These are phyloP conservation scores for Apiospora koreana DNA, from an alignment of 2,329 filamentous ascomycete genomes.

Conservation along the genomic window DNA sequence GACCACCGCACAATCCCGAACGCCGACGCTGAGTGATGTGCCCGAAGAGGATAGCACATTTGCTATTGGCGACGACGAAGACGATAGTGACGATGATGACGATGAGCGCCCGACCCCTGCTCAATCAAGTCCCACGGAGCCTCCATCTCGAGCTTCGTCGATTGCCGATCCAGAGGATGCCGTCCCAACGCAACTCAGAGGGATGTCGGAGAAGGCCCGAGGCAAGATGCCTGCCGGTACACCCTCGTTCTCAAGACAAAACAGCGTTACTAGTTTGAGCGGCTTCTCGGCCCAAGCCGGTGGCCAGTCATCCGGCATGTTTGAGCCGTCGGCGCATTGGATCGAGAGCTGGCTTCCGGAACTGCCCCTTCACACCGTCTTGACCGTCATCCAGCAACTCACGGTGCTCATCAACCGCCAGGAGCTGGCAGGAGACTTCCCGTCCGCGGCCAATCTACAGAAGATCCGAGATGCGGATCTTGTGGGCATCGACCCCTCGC, in stretches of 20 bases:
- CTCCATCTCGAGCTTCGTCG: conserved; percentile 67
- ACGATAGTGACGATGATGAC: conserved; percentile 50
- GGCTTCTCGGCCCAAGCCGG: conserved; percentile 53
- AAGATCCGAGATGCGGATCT: conserved; percentile 64
- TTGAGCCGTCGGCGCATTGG: conserved; percentile 81
- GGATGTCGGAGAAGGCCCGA: conserved; percentile 96
- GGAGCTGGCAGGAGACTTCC: conserved; percentile 42
- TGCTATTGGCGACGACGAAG: conserved; percentile 85
- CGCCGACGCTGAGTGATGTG: conserved; percentile 63
- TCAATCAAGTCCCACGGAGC: conserved; percentile 64
- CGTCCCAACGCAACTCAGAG: conserved; percentile 78
- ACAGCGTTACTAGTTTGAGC: conserved; percentile 80
- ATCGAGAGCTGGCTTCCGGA: conserved; percentile 94
- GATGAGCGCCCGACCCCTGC: conserved; percentile 57
- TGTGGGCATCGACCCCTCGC: conserved; percentile 71
- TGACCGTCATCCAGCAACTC: conserved; percentile 73
- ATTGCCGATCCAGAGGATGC: conserved; percentile 71
- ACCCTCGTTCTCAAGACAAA: conserved; percentile 84
- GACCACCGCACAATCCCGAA: conserved; percentile 51
- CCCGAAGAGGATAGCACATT: conserved; percentile 81
- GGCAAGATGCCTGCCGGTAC: conserved; percentile 91
- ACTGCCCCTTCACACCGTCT: conserved; percentile 81
- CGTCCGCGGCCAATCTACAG: conserved; percentile 48
- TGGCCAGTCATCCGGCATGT: conserved; percentile 59
- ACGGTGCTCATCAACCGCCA: conserved; percentile 57